Percentiles rank a stretch among this genome's conserved stretches.
Evolutionary conservation across 306 rosid species (phyloP).

Genomic region (Ochetophila trinervis): DNA sequence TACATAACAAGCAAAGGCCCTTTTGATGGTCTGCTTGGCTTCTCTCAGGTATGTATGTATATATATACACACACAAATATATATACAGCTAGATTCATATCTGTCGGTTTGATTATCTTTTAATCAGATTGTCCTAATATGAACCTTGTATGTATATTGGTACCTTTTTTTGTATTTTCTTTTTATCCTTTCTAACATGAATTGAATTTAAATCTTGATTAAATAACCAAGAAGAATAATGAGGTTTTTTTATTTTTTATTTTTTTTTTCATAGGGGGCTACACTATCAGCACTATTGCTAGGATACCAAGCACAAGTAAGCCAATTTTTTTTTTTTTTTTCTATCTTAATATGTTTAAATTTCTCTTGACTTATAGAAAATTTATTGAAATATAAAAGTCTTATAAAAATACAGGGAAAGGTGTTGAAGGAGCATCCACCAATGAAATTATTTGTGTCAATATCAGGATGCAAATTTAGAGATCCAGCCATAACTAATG

Average conservation of each 20-base stretch:
- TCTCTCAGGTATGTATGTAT: slow-evolving; percentile 54
- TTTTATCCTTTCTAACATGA: too few species aligned
- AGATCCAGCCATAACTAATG: slow-evolving; percentile 67
- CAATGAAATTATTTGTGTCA: slow-evolving; percentile 59
- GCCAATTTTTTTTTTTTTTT: not conserved
- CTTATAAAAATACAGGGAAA: slow-evolving; percentile 54
- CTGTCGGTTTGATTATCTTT: too few species aligned
- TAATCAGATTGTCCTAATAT: too few species aligned
- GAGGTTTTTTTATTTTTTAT: not conserved
- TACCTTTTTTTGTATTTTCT: too few species aligned
- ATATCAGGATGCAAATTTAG: slow-evolving; percentile 79
- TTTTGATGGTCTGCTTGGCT: slow-evolving; percentile 76
- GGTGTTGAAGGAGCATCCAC: slow-evolving; percentile 74
- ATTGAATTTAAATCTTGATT: too few species aligned
- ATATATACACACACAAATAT: not conserved
- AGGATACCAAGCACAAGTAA: slow-evolving; percentile 75
- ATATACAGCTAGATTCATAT: too few species aligned
- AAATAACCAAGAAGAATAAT: too few species aligned
- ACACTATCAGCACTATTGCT: slow-evolving; percentile 66
- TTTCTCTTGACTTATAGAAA: not conserved
- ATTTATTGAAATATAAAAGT: not conserved
- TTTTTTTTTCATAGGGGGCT: slow-evolving; percentile 45
- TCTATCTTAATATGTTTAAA: not conserved
- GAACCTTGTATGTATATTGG: too few species aligned
- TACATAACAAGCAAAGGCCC: slow-evolving; percentile 80